Evolutionary conservation across 768 basidiomycete genomes (phyloP), one percentile per base, ranked within the genome.

Genomic region (Mycena galopus): DNA sequence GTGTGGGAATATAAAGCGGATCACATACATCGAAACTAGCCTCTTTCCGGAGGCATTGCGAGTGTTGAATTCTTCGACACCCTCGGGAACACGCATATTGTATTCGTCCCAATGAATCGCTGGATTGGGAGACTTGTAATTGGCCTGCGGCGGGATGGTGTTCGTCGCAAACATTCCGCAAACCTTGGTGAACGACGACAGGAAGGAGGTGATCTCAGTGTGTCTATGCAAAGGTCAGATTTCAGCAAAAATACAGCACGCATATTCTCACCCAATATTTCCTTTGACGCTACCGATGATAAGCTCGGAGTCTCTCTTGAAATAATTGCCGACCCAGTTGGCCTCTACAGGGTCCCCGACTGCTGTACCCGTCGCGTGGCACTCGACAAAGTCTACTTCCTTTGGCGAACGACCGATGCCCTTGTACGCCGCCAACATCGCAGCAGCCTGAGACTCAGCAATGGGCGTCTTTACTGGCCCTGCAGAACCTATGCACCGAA

Each of bases 311-410:
- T 80, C 79, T 14, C 82, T 75, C 63, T 75, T 73, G 72, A 85
- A 86, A 23, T 77, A 58, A 42, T 79, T 78, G 1, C 87, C 87
- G n/a, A 86, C 85, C 78, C 85, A 86, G 66, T 88, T 88, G 14
- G 84, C 85, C 73, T 89, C 88, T 1, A 82, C 85, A 1, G 88
- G 87, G 72, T 89, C 88, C 0, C 87, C 88, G 35, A 78, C 81
- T 42, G 84, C 82, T 5, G 88, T 88, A 79, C 86, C 87, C n/a
- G 88, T 88, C 23, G 85, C 87, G 67, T 89, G 88, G 19, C 86
- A 71, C 73, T 88, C 88, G 0, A 89, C 81, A 71, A 81, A 89
- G 68, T 88, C 87, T 4, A 85, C 85, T 25, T 88, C 86, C 1
- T 65, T 67, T 1, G 85, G 85, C n/a, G 61, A 64, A 32, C 80